phyloP scores from a whole-genome alignment of 1,284 basidiomycete genomes.

The Erythrobasidium hasegawianum region DNA sequence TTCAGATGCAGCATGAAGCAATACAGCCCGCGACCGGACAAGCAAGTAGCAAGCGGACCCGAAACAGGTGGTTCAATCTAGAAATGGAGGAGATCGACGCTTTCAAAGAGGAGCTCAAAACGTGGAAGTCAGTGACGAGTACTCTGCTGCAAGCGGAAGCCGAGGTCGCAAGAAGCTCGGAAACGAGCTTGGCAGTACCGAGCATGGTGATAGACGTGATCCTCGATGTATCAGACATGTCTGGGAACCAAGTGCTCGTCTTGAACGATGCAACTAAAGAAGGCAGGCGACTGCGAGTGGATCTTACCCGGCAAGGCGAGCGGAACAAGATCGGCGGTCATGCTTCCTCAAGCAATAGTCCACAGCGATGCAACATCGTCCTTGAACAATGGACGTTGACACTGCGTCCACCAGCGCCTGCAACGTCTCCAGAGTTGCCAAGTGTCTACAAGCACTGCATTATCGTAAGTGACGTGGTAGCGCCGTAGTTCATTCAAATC shows the following conservation, averaged over 20 bases:
- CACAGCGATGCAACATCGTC: slow-evolving; percentile 38
- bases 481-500: background rate
- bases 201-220: slow-evolving; percentile 48
- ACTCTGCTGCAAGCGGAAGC: slow-evolving; percentile 28
- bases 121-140: slow-evolving; percentile 46
- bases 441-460: slow-evolving; percentile 49
- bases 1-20: slow-evolving; percentile 6
- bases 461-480: slow-evolving; percentile 27
- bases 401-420: slow-evolving; percentile 29
- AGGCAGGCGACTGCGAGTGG: slow-evolving; percentile 38
- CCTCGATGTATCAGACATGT: slow-evolving; percentile 45
- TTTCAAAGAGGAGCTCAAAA: slow-evolving; percentile 47
- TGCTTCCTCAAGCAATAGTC: background rate
- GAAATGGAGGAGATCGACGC: slow-evolving; percentile 48
- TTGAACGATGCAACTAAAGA: slow-evolving; percentile 39
- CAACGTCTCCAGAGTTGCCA: slow-evolving; percentile 43
- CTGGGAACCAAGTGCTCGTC: slow-evolving; percentile 45
- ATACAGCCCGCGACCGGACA: background rate
- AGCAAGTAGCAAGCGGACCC: slow-evolving; percentile 3
- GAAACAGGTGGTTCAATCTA: slow-evolving; percentile 47
- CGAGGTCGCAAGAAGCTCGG: slow-evolving; percentile 5
- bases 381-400: slow-evolving; percentile 43
- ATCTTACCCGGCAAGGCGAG: slow-evolving; percentile 20
- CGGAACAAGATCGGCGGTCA: background rate
- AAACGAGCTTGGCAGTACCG: slow-evolving; percentile 39